A percentile compares a stretch with the other conserved stretches of the same genome.
Conservation (phyloP, 345 rosid species). For the Triadica sebifera region DNA sequence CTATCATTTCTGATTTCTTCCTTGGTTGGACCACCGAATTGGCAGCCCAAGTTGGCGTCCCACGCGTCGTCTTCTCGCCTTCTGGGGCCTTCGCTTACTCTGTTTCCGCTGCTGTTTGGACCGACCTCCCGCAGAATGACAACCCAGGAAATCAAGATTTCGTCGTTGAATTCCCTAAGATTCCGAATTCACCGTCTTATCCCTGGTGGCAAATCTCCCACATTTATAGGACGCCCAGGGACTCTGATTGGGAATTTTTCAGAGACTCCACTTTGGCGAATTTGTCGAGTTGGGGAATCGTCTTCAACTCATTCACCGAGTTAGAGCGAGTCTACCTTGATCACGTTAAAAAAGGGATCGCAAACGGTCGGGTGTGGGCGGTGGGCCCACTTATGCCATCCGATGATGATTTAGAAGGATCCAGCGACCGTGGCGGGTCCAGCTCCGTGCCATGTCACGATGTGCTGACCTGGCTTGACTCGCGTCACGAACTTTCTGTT, state of each 20-base stretch:
- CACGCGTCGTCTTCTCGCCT: constrained; percentile 55
- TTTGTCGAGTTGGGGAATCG: constrained; percentile 50
- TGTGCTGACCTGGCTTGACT: constrained; percentile 57
- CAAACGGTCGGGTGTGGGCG: constrained; percentile 41
- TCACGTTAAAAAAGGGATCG: constrained; percentile 30
- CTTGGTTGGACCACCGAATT: constrained; percentile 64
- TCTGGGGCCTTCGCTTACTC: constrained; percentile 42
- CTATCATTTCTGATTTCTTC: constrained; percentile 60
- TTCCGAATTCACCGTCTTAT: constrained; percentile 46
- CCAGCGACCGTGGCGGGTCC: constrained; percentile 43
- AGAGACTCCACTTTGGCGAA: constrained; percentile 34
- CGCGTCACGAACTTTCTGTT: constrained; percentile 38
- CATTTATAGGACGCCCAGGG: constrained; percentile 27
- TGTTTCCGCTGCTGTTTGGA: constrained; percentile 20
- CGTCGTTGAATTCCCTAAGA: constrained; percentile 27
- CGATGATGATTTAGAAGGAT: not conserved
- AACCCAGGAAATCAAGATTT: not conserved
- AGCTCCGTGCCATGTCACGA: constrained; percentile 33
- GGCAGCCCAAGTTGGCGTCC: constrained; percentile 43
- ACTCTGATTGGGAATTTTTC: constrained; percentile 34
- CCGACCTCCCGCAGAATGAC: constrained; percentile 25
- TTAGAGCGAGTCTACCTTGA: constrained; percentile 46
- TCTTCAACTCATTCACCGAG: constrained; percentile 50
- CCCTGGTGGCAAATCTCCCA: constrained; percentile 39
- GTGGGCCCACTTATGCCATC: constrained; percentile 56